Base-by-base conservation (phyloP, 116 monocot genomes). In the Posidonia oceanica region DNA sequence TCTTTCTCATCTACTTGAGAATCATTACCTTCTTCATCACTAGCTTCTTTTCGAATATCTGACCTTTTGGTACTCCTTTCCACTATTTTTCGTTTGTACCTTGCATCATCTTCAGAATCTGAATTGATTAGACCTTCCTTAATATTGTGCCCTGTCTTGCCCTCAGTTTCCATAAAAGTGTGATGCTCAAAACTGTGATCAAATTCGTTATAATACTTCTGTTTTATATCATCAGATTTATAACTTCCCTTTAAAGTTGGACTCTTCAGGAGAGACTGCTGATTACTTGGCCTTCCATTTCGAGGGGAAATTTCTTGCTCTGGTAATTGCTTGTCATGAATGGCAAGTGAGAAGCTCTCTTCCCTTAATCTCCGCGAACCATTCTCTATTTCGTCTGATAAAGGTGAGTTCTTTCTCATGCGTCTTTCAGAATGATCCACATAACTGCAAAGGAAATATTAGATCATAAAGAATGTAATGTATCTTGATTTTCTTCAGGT, bases 1-100 rank as follows among this genome's bases (percentile, higher is more conserved):
- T 83, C 87, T 64, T 75, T 80, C 67, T 73, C 78, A 23, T 87
- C 83, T 57, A 59, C 44, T 53, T 69, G 52, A 20, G 91, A 91
- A 73, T 85, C 87, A 71, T 76, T 73, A n/a, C 76, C 81, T 52
- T 75, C 76, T 72, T 72, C 79, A 68, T 82, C 81, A 3, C 38
- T 70, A 67, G 80, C 70, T 71, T 67, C 83, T 56, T 73, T 80
- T 38, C 69, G 76, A 44, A 69, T 61, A 61, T 69, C 61, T 37
- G 79, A 80, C 59, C 70, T 91, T 73, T 83, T 92, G 52, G 65
- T 74, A 67, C 39, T 76, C 63, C 38, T 74, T 40, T 77, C 77
- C 65, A 44, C 61, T 22, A 59, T 67, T 21, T 65, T 71, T 38
- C 66, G 41, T 72, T 61, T 81, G 15, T 69, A 52, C 23, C 42